These are phyloP conservation scores for Lactarius psammicola DNA, from an alignment of 768 basidiomycete genomes.

Conservation along the genomic window DNA sequence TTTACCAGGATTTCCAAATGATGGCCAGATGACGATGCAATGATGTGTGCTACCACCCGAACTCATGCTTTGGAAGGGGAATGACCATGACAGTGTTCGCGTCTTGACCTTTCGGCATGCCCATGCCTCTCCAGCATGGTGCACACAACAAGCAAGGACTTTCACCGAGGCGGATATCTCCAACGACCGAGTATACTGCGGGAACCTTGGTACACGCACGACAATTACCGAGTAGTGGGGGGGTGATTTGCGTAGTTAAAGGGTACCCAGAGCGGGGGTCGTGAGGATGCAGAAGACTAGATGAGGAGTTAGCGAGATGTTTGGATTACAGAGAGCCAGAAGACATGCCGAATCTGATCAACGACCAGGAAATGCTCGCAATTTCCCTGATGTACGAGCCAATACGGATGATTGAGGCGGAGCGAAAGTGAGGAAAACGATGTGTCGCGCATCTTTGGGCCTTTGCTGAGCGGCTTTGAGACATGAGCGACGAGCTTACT, in stretches of 20 bases:
- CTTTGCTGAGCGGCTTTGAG: constrained; percentile 34
- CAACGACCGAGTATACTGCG: constrained; percentile 62
- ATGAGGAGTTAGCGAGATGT: not conserved
- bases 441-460: constrained; percentile 47
- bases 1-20: not conserved
- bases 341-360: constrained; percentile 64
- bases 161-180: constrained; percentile 73
- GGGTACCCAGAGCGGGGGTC: constrained; percentile 66
- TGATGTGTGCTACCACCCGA: constrained; percentile 36
- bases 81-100: constrained; percentile 47
- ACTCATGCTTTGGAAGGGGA: constrained; percentile 48
- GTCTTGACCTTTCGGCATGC: constrained; percentile 45
- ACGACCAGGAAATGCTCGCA: constrained; percentile 80
- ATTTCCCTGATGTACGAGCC: constrained; percentile 75
- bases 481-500: constrained; percentile 51
- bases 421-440: constrained; percentile 54
- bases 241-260: constrained; percentile 62
- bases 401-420: constrained; percentile 73
- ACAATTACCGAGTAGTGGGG: constrained; percentile 59
- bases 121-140: constrained; percentile 74
- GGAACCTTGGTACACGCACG: constrained; percentile 69
- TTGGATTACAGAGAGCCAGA: not conserved
- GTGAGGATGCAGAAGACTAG: constrained; percentile 55
- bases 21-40: not conserved
- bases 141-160: constrained; percentile 73